phyloP scores from a whole-genome alignment of 129 eudicot genomes.

The Kitagawia praeruptora region DNA sequence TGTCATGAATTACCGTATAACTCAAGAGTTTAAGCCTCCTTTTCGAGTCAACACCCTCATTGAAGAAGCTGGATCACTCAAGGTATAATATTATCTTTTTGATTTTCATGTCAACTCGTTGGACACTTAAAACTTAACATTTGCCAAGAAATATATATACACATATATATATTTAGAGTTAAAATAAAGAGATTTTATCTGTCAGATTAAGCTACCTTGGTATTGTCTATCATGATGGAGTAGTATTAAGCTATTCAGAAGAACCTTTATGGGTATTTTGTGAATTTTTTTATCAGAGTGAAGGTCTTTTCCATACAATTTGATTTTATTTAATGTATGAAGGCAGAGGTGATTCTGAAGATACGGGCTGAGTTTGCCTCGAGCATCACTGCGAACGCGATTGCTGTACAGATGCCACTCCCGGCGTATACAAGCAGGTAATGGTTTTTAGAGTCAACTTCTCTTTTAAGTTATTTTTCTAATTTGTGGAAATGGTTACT shows the following conservation, averaged over 20 bases:
- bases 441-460: background rate
- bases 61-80: slow-evolving; percentile 85
- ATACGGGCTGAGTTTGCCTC: slow-evolving; percentile 77
- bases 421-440: slow-evolving; percentile 83
- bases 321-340: slow-evolving; percentile 5
- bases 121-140: background rate
- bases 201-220: background rate
- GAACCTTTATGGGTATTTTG: background rate
- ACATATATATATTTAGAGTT: background rate
- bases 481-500: no score
- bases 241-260: background rate
- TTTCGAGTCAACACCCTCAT: slow-evolving; percentile 67
- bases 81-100: slow-evolving; percentile 30
- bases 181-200: background rate
- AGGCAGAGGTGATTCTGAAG: slow-evolving; percentile 84
- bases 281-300: background rate
- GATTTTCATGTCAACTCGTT: background rate
- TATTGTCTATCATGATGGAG: background rate
- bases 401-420: slow-evolving; percentile 79
- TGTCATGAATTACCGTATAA: slow-evolving; percentile 96
- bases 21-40: slow-evolving; percentile 96
- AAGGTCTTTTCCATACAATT: background rate
- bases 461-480: background rate
- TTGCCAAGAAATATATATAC: background rate
- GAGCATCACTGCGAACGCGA: slow-evolving; percentile 76